These are phyloP conservation scores for Eremothecium gossypii DNA, from an alignment of 1,139 yeast genomes.

Conservation along the genomic window DNA sequence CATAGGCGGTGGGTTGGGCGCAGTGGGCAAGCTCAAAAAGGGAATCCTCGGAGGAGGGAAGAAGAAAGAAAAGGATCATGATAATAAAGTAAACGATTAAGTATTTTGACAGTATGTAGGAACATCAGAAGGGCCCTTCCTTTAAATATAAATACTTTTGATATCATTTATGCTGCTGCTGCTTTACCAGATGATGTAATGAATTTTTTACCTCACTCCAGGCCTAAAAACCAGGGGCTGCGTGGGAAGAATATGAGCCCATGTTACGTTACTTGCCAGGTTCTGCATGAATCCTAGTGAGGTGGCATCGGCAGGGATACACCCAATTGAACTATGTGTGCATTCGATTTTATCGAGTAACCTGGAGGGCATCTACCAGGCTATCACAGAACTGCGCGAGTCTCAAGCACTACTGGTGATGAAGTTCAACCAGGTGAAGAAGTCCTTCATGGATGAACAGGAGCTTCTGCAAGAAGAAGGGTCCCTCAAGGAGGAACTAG, in stretches of 20 bases:
- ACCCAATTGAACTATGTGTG: conserved; percentile 27
- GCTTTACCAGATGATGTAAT: no score
- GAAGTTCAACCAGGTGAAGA: conserved; percentile 18
- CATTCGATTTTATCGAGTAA: conserved; percentile 25
- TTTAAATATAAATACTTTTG: no score
- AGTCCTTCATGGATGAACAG: conserved; percentile 18
- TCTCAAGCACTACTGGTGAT: conserved; percentile 27
- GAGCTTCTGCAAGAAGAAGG: conserved; percentile 13
- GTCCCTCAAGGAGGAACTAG: conserved; percentile 5
- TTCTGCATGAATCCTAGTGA: conserved; percentile 7
- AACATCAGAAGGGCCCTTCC: no score
- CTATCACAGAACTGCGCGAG: conserved; percentile 26
- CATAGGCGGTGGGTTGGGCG: conserved; percentile 37
- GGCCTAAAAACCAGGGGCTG: no score
- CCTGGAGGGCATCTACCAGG: conserved; percentile 26
- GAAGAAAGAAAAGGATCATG: conserved; percentile 14
- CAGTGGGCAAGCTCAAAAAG: conserved; percentile 33
- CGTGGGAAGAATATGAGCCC: not conserved
- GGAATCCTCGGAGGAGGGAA: conserved; percentile 32
- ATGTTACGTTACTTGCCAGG: no score
- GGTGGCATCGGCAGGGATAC: conserved; percentile 15
- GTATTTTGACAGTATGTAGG: no score
- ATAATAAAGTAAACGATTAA: no score
- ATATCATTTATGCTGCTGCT: no score
- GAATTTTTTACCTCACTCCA: no score